Evolutionary conservation across 106 monocot species (phyloP).

Genomic region (Allium fistulosum): DNA sequence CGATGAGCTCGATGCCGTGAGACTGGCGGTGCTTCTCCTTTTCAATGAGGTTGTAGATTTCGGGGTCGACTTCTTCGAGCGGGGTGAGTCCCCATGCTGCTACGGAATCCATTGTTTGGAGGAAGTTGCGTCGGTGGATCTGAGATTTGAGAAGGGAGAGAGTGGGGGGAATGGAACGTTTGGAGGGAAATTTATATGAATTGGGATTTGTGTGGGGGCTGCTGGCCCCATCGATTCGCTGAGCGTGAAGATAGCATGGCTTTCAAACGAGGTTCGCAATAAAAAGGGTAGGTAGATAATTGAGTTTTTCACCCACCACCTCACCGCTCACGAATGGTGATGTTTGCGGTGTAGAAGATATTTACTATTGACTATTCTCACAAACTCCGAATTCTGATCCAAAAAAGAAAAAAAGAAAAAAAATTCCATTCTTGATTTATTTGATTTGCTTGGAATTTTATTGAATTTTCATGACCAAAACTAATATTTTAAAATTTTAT

Average conservation of each 20-base stretch:
- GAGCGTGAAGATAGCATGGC: no score
- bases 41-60: slow-evolving; percentile 70
- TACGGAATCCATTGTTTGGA: slow-evolving; percentile 36
- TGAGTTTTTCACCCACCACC: neutral
- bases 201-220: neutral
- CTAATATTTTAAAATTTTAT: no score
- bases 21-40: slow-evolving; percentile 67
- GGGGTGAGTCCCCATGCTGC: slow-evolving; percentile 49
- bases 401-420: no score
- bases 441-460: no score
- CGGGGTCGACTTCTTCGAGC: slow-evolving; percentile 32
- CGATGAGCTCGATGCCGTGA: slow-evolving; percentile 73
- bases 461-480: no score
- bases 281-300: neutral
- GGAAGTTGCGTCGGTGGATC: neutral
- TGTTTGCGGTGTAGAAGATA: no score
- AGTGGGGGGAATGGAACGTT: neutral
- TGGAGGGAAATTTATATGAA: neutral
- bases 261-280: no score
- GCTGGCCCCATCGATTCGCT: no score
- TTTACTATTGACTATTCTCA: no score
- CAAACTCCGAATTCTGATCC: no score
- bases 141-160: neutral
- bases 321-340: no score
- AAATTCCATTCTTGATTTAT: no score